phyloP scores from a whole-genome alignment of 257 asterid genomes.

The Datura wrightii region DNA sequence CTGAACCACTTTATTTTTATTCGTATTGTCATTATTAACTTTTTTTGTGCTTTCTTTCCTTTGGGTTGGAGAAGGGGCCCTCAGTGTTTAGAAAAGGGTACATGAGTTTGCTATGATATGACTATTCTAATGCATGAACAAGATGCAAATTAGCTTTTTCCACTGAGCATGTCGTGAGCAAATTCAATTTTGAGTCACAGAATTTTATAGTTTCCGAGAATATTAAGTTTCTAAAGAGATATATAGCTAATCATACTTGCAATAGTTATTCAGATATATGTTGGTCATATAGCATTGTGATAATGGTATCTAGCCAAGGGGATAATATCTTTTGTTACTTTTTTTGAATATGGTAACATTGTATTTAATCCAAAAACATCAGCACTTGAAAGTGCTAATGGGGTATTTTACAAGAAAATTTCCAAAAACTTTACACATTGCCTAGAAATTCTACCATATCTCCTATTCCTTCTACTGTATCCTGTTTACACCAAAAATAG shows the following conservation, averaged over 20 bases:
- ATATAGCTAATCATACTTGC: neutral
- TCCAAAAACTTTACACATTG: no score
- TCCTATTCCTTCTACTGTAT: no score
- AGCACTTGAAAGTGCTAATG: no score
- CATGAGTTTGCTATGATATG: neutral
- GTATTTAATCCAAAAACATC: no score
- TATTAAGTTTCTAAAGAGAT: slow-evolving; percentile 6
- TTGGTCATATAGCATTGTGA: neutral
- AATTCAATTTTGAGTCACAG: neutral
- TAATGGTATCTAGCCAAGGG: slow-evolving; percentile 1
- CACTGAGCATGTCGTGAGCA: slow-evolving; percentile 2
- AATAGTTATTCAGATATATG: neutral
- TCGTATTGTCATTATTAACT: neutral
- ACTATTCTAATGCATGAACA: slow-evolving; percentile 14
- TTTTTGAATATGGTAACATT: no score
- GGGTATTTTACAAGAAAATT: no score
- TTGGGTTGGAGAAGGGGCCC: slow-evolving; percentile 5
- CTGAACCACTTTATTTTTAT: neutral
- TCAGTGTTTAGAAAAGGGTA: neutral
- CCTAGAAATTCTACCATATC: no score
- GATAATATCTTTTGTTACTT: slow-evolving; percentile 20
- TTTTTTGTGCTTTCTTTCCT: neutral
- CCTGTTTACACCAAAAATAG: no score
- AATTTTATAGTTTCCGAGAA: neutral
- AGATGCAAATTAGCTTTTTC: slow-evolving; percentile 10